Evolutionary conservation across 1,284 basidiomycete genomes (phyloP), one percentile per base, ranked within the genome.

Genomic region (Moesziomyces aphidis): DNA sequence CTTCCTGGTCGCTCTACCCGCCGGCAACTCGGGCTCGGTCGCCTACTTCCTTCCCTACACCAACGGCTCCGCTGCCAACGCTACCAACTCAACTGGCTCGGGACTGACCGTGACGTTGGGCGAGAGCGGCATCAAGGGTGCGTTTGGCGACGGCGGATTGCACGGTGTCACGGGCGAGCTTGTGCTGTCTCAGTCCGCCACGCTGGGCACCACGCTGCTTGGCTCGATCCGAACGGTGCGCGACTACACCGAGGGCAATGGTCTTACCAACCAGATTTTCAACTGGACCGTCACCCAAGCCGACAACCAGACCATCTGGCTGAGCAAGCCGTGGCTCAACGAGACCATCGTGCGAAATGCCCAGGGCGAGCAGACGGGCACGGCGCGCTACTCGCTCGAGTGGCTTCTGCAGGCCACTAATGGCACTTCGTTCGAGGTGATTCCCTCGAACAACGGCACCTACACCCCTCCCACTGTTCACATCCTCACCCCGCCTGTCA

Each of bases 171-270:
- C 80, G 10, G 86, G 86, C 4, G 69, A 85, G 45, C 64, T 87
- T 23, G 56, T 62, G 7, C 79, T 87, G 49, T 80, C 78, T 21
- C 62, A 71, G n/a, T 85, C 86, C 63, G 85, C 86, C 15, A 77
- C 77, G 4, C 78, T 87, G 36, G 86, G 86, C 0, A 85, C 86
- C 3, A 86, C 86, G 0, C 67, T 87, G 21, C 82, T 87, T 45
- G 87, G 87, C 0, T 81, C 85, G 23, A 86, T 87, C 2, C 79
- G 87, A 22, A 86, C 87, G 0, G 80, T 87, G 62, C 83, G 86
- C 72, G 78, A 86, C 72, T 82, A 86, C 78, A 85, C 83, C 45
- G 85, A 86, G 61, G 77, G 81, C 42, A 77, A 70, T 39, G 70
- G 65, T 36, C 48, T 74, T 26, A 72, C 81, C 52, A 76, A 87